Conservation (phyloP, 495 filamentous ascomycete genomes). For the Pseudotulostoma volvatum region DNA sequence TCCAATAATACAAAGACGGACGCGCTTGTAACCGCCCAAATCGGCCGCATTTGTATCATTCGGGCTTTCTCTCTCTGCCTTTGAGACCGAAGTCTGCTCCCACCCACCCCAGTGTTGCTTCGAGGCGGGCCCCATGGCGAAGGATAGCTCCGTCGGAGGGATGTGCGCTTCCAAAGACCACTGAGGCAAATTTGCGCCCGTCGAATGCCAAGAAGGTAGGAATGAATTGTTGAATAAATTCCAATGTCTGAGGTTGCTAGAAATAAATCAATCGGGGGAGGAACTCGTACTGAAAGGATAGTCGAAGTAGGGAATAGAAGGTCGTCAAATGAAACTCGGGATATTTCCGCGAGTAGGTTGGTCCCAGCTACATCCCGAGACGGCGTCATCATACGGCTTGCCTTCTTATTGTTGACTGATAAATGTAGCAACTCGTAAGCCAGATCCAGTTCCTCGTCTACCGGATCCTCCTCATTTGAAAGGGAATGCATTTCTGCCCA, state of each 20-base stretch:
- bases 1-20: conserved; percentile 79
- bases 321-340: conserved; percentile 47
- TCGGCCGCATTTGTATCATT: conserved; percentile 46
- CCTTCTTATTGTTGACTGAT: conserved; percentile 30
- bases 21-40: conserved; percentile 76
- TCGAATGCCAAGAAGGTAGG: conserved; percentile 72
- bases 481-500: conserved; percentile 64
- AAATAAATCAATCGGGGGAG: conserved; percentile 75
- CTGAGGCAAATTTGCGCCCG: conserved; percentile 68
- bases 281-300: conserved; percentile 51
- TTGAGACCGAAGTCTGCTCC: conserved; percentile 35
- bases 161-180: conserved; percentile 67
- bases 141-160: conserved; percentile 59
- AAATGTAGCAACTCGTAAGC: conserved; percentile 62
- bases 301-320: conserved; percentile 67
- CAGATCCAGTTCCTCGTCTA: conserved; percentile 60
- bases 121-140: conserved; percentile 46
- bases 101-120: conserved; percentile 40
- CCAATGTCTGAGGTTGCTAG: conserved; percentile 57
- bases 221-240: conserved; percentile 65
- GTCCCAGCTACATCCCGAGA: conserved; percentile 23
- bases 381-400: conserved; percentile 11
- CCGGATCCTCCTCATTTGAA: conserved; percentile 54
- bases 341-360: conserved; percentile 14
- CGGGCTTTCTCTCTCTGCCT: conserved; percentile 43